Conservation (phyloP, 352 stramenopile species). For the Phytophthora brassicae region DNA sequence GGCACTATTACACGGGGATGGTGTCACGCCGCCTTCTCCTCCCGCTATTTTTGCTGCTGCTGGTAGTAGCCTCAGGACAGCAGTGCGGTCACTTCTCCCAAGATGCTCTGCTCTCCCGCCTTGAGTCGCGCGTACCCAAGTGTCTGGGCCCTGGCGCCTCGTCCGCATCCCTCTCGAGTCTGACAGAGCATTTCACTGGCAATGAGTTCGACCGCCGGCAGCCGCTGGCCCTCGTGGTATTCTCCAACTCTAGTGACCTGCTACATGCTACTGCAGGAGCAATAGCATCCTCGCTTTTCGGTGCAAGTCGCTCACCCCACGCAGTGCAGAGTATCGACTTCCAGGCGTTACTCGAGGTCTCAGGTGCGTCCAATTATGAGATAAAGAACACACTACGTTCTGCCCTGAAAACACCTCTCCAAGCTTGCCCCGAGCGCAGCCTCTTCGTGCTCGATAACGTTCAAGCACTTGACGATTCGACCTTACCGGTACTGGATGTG, state of each 20-base stretch:
- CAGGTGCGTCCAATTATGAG: conserved; percentile 41
- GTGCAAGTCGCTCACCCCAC: conserved; percentile 14
- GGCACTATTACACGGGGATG: not conserved
- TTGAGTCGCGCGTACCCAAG: conserved; percentile 43
- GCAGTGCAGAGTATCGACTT: conserved; percentile 36
- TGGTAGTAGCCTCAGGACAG: conserved; percentile 14
- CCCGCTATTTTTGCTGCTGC: conserved; percentile 19
- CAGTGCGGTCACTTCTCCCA: conserved; percentile 37
- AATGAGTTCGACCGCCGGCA: conserved; percentile 61
- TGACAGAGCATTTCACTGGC: conserved; percentile 45
- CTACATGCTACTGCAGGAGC: conserved; percentile 36
- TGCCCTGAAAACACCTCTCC: conserved; percentile 36
- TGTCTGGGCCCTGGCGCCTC: conserved; percentile 40
- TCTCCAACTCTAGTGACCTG: conserved; percentile 48
- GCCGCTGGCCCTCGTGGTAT: conserved; percentile 53
- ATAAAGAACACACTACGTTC: conserved; percentile 49
- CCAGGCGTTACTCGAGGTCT: conserved; percentile 27
- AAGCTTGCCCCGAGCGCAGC: conserved; percentile 47
- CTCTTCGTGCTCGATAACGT: conserved; percentile 59
- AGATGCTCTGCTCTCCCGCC: conserved; percentile 46
- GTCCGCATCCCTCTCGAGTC: conserved; percentile 29
- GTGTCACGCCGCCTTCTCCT: conserved; percentile 16
- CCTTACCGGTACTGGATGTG: conserved; percentile 59
- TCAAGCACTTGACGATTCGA: conserved; percentile 42
- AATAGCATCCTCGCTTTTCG: conserved; percentile 42